Evolutionary conservation across 345 rosid species (phyloP).

Genomic region (Kernera saxatilis): DNA sequence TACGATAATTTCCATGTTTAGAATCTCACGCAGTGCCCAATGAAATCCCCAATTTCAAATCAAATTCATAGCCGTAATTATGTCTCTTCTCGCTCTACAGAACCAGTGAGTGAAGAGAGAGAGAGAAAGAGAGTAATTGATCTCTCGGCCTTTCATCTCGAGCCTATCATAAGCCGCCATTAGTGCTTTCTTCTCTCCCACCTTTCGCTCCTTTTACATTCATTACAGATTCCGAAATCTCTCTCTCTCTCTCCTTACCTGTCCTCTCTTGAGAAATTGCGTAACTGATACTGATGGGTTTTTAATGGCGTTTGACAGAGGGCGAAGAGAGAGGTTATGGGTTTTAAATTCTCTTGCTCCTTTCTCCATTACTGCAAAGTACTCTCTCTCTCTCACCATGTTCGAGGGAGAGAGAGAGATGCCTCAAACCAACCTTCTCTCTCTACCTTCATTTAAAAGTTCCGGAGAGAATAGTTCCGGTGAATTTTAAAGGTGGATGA

Average conservation of each 20-base stretch:
- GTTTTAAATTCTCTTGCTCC: conserved; percentile 29
- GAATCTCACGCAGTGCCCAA: neutral
- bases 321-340: conserved; percentile 26
- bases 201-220: conserved; percentile 31
- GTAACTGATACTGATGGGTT: conserved; percentile 32
- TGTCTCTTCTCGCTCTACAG: neutral
- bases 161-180: conserved; percentile 35
- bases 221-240: conserved; percentile 25
- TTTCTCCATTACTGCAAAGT: conserved; percentile 30
- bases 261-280: conserved; percentile 24
- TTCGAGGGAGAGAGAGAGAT: conserved; percentile 3
- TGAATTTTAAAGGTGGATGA: neutral
- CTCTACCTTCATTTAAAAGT: neutral
- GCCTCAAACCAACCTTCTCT: neutral
- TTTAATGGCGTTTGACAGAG: conserved; percentile 32
- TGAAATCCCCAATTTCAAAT: neutral
- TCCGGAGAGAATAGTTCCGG: neutral
- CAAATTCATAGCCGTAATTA: conserved; percentile 21
- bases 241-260: conserved; percentile 23
- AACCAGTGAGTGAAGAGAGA: neutral
- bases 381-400: conserved; percentile 4
- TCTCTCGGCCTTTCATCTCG: neutral
- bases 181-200: conserved; percentile 24
- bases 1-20: neutral
- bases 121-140: conserved; percentile 10